phyloP scores from a whole-genome alignment of 1,284 basidiomycete species.

The Jaminaea rosea region DNA sequence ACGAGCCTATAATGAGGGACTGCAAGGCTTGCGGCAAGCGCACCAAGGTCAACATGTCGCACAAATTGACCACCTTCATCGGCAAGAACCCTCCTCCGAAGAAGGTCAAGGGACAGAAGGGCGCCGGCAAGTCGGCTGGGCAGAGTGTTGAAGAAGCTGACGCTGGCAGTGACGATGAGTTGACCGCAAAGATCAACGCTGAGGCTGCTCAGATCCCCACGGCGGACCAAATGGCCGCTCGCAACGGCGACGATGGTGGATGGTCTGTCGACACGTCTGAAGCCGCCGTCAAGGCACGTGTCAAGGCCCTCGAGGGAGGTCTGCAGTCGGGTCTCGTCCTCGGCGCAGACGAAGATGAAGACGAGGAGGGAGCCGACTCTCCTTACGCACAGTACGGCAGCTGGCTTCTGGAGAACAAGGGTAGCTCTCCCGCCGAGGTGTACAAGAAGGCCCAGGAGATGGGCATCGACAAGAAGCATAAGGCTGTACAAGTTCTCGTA shows the following conservation, averaged over 20 bases:
- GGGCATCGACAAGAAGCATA: constrained; percentile 93
- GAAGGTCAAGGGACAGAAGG: constrained; percentile 51
- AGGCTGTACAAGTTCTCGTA: constrained; percentile 72
- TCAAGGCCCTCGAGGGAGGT: constrained; percentile 65
- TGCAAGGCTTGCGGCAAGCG: constrained; percentile 97
- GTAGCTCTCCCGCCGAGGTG: constrained; percentile 59
- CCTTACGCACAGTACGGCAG: constrained; percentile 74
- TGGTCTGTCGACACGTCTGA: constrained; percentile 86
- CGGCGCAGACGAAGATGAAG: constrained; percentile 59
- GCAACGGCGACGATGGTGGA: constrained; percentile 56
- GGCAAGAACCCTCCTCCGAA: constrained; percentile 83
- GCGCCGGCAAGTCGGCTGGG: constrained; percentile 52
- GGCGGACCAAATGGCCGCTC: constrained; percentile 52
- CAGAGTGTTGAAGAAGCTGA: constrained; percentile 57
- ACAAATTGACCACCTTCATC: constrained; percentile 94
- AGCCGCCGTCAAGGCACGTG: constrained; percentile 79
- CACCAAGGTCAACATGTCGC: constrained; percentile 87
- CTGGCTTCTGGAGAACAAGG: constrained; percentile 76
- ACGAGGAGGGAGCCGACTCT: constrained; percentile 52
- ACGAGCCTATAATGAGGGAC: constrained; percentile 81
- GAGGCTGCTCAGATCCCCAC: constrained; percentile 46
- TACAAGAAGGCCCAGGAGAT: constrained; percentile 84
- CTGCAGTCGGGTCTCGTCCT: constrained; percentile 55
- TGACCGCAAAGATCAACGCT: constrained; percentile 54
- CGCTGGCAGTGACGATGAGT: constrained; percentile 49